Base-by-base conservation (phyloP, 176 grass and related monocot genomes). In the Cymbopogon citratus region DNA sequence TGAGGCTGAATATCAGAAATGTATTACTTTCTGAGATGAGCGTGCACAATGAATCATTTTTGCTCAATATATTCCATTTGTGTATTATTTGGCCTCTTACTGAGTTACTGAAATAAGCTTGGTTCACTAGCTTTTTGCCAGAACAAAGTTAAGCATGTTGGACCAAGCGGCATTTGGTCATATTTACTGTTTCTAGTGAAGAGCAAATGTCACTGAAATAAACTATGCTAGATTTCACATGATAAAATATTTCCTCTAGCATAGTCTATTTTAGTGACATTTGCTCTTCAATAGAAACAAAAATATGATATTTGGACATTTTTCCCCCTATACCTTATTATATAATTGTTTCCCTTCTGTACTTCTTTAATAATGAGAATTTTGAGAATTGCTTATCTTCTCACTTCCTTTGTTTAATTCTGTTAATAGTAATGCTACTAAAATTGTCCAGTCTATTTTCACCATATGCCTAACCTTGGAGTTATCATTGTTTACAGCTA, bases 401-500 rank as follows among this genome's bases (percentile, higher is more conserved):
- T 80, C 27, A 21, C 24, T 66, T 72, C 0, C 18, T 25, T 43
- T 9, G 6, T 13, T 54, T 36, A 19, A 49, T 70, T 76, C 16
- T 38, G 39, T 74, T 44, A 56, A 13, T 41, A 25, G 40, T 72
- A 78, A 44, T 72, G 14, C 34, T 59, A 21, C 62, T 0, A 5
- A 49, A 76, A 19, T 33, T 80, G 4, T 73, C 26, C 29, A 44
- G 43, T 77, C 15, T 77, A n/a, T 81, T 70, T 19, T 10, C 35
- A 66, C 36, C 57, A 73, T 64, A 77, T 44, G 57, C 29, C 23
- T 60, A 25, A 60, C n/a, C 69, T 45, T 82, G 65, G 74, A 85
- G 76, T 12, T 13, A 9, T 12, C 18, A 48, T 49, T 66, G 8
- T 82, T 81, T 87, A 52, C 89, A 94, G 92, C 80, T 94, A 94